Evolutionary conservation across 1,139 yeast species (phyloP).

Genomic region (Debaryomyces psychrophilus): DNA sequence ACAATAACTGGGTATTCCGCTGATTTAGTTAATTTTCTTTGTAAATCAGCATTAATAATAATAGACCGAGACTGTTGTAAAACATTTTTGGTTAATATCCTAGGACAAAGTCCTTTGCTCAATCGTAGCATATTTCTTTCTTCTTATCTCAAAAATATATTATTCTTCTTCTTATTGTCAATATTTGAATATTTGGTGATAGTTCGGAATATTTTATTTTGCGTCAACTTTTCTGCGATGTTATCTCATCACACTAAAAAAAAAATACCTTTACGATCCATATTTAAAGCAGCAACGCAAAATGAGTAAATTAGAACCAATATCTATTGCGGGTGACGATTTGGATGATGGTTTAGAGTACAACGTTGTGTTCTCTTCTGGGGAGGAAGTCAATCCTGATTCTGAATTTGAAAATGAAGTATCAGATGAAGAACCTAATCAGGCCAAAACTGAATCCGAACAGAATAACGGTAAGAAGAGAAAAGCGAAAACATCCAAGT

Average conservation of each 20-base stretch:
- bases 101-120: not conserved
- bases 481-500: slow-evolving; percentile 33
- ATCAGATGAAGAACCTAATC: not conserved
- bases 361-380: slow-evolving; percentile 40
- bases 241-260: slow-evolving; percentile 5
- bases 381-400: slow-evolving; percentile 8
- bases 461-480: slow-evolving; percentile 28
- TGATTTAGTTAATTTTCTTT: slow-evolving; percentile 30
- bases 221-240: slow-evolving; percentile 1
- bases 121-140: slow-evolving; percentile 1
- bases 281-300: not conserved
- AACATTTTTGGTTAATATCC: not conserved
- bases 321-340: slow-evolving; percentile 47
- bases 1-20: slow-evolving; percentile 71
- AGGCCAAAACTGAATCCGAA: slow-evolving; percentile 19
- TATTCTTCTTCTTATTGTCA: not conserved
- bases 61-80: slow-evolving; percentile 21
- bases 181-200: not conserved
- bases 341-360: slow-evolving; percentile 70
- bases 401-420: slow-evolving; percentile 15
- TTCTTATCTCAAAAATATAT: not conserved
- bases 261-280: not conserved
- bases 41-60: slow-evolving; percentile 43
- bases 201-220: not conserved
- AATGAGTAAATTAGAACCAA: slow-evolving; percentile 5